These are phyloP conservation scores for Dioscorea cayenensis DNA, from an alignment of 116 monocot genomes.

Conservation along the genomic window DNA sequence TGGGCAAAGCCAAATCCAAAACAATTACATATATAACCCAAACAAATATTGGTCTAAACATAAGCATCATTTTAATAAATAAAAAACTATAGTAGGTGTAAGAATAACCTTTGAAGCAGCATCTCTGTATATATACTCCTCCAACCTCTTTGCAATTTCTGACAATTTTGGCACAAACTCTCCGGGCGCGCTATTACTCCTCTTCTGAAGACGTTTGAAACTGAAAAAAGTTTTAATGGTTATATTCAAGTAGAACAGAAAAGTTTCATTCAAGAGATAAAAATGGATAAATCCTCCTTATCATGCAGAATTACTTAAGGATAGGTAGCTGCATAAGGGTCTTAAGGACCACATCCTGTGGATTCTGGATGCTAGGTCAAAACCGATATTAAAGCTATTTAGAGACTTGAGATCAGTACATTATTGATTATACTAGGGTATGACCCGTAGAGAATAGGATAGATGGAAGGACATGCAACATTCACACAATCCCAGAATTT, in stretches of 20 bases:
- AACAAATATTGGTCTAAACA: not conserved
- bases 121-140: conserved; percentile 33
- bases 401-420: not conserved
- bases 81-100: not conserved
- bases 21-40: no score
- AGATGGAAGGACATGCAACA: not conserved
- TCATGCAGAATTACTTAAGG: no score
- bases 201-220: not conserved
- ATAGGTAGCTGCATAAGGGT: no score
- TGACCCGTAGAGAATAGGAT: no score
- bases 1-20: no score
- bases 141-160: conserved; percentile 41
- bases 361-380: no score
- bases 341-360: no score
- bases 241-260: not conserved
- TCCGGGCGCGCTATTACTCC: conserved; percentile 7
- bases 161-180: conserved; percentile 11
- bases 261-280: no score
- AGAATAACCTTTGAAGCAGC: conserved; percentile 36
- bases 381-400: no score
- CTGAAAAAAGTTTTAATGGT: not conserved
- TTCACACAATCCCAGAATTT: not conserved
- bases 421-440: not conserved
- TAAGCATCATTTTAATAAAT: not conserved
- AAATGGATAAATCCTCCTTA: no score